phyloP scores from a whole-genome alignment of 495 filamentous ascomycete genomes.

The Penicillium flavigenum region DNA sequence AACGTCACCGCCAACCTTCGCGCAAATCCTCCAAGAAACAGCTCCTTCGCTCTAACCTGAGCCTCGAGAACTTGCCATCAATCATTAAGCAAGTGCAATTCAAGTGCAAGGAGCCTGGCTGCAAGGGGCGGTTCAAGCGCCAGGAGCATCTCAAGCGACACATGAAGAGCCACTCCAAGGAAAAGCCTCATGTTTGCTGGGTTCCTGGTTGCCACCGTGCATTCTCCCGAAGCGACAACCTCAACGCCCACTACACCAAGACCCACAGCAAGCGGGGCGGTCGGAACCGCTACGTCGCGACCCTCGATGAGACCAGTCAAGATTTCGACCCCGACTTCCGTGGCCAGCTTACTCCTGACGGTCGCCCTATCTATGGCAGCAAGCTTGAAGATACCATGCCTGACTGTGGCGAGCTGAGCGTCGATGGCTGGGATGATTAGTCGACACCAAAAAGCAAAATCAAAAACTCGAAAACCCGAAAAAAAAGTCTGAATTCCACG shows the following conservation, averaged over 20 bases:
- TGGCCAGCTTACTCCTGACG: constrained; percentile 45
- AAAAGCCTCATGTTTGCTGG: constrained; percentile 53
- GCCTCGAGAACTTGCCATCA: constrained; percentile 41
- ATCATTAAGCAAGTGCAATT: constrained; percentile 49
- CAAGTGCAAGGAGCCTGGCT: constrained; percentile 49
- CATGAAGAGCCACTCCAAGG: constrained; percentile 56
- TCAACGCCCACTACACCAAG: constrained; percentile 51
- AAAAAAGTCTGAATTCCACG: constrained; percentile 5
- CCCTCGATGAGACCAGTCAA: constrained; percentile 45
- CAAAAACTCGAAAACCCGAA: constrained; percentile 18
- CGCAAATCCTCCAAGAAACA: constrained; percentile 43
- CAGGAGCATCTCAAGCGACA: constrained; percentile 67
- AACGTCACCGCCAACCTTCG: constrained; percentile 36
- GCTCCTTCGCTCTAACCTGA: constrained; percentile 40
- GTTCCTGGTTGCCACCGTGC: constrained; percentile 46
- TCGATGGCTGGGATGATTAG: constrained; percentile 40
- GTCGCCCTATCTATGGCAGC: constrained; percentile 42
- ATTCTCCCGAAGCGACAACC: constrained; percentile 50
- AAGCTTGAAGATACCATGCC: constrained; percentile 42
- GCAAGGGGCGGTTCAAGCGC: constrained; percentile 55
- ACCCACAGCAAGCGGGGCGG: constrained; percentile 51
- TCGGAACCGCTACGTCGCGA: constrained; percentile 49
- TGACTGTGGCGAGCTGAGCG: constrained; percentile 37
- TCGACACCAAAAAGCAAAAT: constrained; percentile 13
- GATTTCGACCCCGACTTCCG: constrained; percentile 50